A percentile compares a stretch with the other conserved stretches of the same genome.
phyloP scores from a whole-genome alignment of 495 filamentous ascomycete species.

The Daldinia loculata region DNA sequence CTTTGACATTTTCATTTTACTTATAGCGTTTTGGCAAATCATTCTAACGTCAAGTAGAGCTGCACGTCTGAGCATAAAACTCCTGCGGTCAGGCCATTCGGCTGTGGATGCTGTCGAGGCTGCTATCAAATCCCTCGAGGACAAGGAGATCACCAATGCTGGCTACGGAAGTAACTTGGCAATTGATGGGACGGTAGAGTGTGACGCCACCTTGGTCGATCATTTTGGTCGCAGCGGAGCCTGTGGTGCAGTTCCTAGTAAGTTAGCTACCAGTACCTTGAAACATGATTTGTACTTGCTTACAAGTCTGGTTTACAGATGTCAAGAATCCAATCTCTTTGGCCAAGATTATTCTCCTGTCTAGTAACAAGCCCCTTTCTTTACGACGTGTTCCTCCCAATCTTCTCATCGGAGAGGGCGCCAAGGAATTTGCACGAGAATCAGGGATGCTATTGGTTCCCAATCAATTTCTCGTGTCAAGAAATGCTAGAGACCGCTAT shows the following conservation, averaged over 20 bases:
- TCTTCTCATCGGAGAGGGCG: slow-evolving; percentile 84
- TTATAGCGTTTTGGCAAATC: not conserved
- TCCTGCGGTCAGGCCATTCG: slow-evolving; percentile 78
- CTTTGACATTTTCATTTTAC: not conserved
- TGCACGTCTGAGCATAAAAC: slow-evolving; percentile 76
- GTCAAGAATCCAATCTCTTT: slow-evolving; percentile 91
- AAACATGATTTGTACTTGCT: not conserved
- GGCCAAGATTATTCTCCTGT: slow-evolving; percentile 82
- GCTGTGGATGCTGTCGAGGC: slow-evolving; percentile 93
- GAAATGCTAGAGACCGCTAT: slow-evolving; percentile 76
- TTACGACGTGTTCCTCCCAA: slow-evolving; percentile 92
- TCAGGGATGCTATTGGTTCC: slow-evolving; percentile 73
- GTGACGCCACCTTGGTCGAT: slow-evolving; percentile 92
- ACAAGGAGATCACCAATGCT: slow-evolving; percentile 94
- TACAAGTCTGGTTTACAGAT: slow-evolving; percentile 58
- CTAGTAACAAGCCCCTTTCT: slow-evolving; percentile 73
- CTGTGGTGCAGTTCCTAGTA: slow-evolving; percentile 88
- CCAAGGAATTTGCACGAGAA: slow-evolving; percentile 82
- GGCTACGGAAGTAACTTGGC: slow-evolving; percentile 96
- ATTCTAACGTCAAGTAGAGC: slow-evolving; percentile 64
- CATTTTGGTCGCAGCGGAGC: slow-evolving; percentile 91
- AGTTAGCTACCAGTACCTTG: slow-evolving; percentile 42
- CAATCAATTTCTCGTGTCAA: slow-evolving; percentile 78
- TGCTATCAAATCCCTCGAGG: slow-evolving; percentile 85
- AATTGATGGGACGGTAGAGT: slow-evolving; percentile 88